A percentile compares a stretch with the other conserved stretches of the same genome.
phyloP scores from a whole-genome alignment of 768 basidiomycete species.

The Ramaria rubella region DNA sequence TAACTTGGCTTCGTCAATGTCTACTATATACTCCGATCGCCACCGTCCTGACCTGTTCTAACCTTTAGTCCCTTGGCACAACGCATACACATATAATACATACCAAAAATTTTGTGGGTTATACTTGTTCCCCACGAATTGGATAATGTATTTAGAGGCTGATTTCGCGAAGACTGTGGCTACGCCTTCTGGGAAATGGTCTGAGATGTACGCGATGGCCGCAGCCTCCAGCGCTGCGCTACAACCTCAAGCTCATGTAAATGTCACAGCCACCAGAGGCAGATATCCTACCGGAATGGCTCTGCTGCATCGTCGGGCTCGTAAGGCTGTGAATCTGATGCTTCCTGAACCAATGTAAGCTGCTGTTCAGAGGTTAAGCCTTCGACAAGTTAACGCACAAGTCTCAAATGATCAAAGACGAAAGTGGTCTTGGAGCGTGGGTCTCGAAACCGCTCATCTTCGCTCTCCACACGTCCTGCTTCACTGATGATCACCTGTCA shows the following conservation, averaged over 20 bases:
- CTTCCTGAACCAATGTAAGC: conserved; percentile 47
- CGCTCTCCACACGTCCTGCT: conserved; percentile 49
- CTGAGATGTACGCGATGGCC: conserved; percentile 57
- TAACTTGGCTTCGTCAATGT: conserved; percentile 56
- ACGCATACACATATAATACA: conserved; percentile 11
- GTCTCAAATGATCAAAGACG: conserved; percentile 74
- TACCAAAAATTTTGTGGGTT: conserved; percentile 92
- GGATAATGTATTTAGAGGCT: conserved; percentile 51
- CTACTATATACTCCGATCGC: conserved; percentile 80
- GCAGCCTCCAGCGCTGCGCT: conserved; percentile 70
- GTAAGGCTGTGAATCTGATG: conserved; percentile 60
- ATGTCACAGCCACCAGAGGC: background rate
- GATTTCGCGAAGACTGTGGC: conserved; percentile 44
- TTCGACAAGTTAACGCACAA: conserved; percentile 44
- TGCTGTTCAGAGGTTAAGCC: background rate
- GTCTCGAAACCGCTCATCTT: conserved; percentile 73
- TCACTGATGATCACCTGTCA: conserved; percentile 76
- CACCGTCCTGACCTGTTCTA: conserved; percentile 82
- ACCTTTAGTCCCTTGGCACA: background rate
- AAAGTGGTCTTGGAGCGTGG: conserved; percentile 75
- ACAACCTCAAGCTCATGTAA: background rate
- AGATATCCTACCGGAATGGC: conserved; percentile 71
- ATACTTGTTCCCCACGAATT: conserved; percentile 94
- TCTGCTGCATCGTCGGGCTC: conserved; percentile 63
- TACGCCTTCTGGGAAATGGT: conserved; percentile 82